Evolutionary conservation across 2,329 filamentous ascomycete genomes (phyloP).

Genomic region (Cladophialophora chaetospira): DNA sequence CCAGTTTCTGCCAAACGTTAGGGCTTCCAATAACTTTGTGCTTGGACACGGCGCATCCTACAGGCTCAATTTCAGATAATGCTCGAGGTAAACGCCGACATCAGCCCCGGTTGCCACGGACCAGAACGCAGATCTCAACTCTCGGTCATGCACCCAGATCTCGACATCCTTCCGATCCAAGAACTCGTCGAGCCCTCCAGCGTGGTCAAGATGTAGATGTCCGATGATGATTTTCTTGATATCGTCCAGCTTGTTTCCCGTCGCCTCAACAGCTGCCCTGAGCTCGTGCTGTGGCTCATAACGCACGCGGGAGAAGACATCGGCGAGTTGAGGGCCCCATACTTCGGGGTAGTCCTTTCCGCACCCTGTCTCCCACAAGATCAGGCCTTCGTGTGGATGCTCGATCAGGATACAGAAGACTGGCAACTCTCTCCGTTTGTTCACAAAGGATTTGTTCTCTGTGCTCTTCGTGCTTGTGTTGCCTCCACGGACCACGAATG

Average conservation of each 20-base stretch:
- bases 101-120: constrained; percentile 32
- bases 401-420: constrained; percentile 59
- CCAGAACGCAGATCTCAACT: constrained; percentile 31
- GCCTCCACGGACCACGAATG: constrained; percentile 30
- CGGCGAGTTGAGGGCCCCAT: constrained; percentile 29
- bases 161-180: constrained; percentile 30
- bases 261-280: constrained; percentile 31
- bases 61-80: constrained; percentile 33
- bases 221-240: constrained; percentile 35
- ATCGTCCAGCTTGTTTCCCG: constrained; percentile 33
- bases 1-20: constrained; percentile 28
- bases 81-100: constrained; percentile 32
- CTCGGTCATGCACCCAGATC: constrained; percentile 32
- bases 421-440: constrained; percentile 77
- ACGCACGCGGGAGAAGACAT: constrained; percentile 29
- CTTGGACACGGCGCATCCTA: constrained; percentile 11
- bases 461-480: constrained; percentile 31
- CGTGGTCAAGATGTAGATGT: constrained; percentile 33
- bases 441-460: constrained; percentile 49
- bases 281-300: constrained; percentile 32
- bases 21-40: not conserved
- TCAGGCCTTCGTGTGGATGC: constrained; percentile 33
- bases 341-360: constrained; percentile 33
- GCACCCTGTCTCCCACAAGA: constrained; percentile 34
- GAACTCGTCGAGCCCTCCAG: constrained; percentile 32